These are phyloP conservation scores for Camelina hispida DNA, from an alignment of 345 rosid genomes.

Conservation along the genomic window DNA sequence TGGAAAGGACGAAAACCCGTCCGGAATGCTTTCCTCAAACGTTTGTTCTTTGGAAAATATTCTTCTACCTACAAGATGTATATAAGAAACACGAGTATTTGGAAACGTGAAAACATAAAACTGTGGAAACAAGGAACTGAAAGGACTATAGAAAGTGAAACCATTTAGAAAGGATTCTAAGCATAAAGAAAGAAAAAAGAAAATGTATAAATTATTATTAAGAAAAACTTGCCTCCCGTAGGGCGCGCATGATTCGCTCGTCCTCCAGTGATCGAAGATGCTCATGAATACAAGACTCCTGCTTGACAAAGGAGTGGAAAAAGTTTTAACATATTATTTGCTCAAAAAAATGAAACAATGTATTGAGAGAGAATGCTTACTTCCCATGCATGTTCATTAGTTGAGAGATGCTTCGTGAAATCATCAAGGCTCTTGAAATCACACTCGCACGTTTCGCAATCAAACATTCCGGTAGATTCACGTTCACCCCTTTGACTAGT, in stretches of 20 bases:
- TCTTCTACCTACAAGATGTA: neutral
- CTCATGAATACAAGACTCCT: too few species aligned
- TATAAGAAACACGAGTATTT: neutral
- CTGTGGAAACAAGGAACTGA: neutral
- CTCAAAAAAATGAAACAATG: neutral
- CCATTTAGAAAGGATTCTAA: neutral
- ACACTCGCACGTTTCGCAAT: too few species aligned
- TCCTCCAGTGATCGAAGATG: too few species aligned
- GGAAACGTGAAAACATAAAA: neutral
- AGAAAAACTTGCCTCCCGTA: too few species aligned
- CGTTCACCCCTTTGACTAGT: too few species aligned
- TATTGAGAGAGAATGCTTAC: conserved; percentile 18
- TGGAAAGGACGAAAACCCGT: neutral
- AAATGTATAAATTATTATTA: too few species aligned
- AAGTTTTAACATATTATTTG: neutral
- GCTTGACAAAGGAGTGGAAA: too few species aligned
- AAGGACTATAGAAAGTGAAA: too few species aligned
- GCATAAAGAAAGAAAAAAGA: too few species aligned
- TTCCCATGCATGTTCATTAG: neutral
- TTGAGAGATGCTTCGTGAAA: neutral
- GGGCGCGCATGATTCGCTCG: too few species aligned
- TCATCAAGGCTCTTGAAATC: too few species aligned
- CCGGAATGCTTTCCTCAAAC: neutral
- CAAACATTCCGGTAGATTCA: too few species aligned
- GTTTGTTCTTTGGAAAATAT: neutral